Percentiles rank a stretch among this genome's conserved stretches.
These are phyloP conservation scores for Aspergillus fructus DNA, from an alignment of 2,329 filamentous ascomycete genomes.

Conservation along the genomic window DNA sequence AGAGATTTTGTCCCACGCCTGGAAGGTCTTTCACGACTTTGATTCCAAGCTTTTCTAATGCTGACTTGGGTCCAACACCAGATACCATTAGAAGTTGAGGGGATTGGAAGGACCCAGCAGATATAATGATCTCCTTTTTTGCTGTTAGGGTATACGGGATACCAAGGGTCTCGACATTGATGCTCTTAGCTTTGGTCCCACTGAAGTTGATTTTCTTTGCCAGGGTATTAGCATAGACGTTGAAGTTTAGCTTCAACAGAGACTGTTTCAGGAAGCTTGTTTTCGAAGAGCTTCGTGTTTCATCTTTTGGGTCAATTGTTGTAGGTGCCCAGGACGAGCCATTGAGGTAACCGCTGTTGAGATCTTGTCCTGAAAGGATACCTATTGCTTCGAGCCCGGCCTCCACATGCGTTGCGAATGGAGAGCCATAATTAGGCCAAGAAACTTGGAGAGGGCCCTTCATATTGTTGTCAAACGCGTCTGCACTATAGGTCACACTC, in stretches of 20 bases:
- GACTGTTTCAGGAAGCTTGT: slow-evolving; percentile 2
- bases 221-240: slow-evolving; percentile 9
- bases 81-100: slow-evolving; percentile 26
- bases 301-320: background rate
- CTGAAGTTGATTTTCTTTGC: slow-evolving; percentile 15
- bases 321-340: background rate
- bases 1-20: slow-evolving; percentile 16
- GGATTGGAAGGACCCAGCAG: slow-evolving; percentile 15
- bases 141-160: slow-evolving; percentile 4
- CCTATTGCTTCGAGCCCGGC: slow-evolving; percentile 25
- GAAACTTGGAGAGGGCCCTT: slow-evolving; percentile 32
- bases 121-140: slow-evolving; percentile 14
- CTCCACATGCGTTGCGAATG: slow-evolving; percentile 26
- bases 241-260: background rate
- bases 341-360: slow-evolving; percentile 17
- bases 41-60: slow-evolving; percentile 7
- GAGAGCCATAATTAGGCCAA: slow-evolving; percentile 25
- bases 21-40: slow-evolving; percentile 1
- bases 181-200: slow-evolving; percentile 6
- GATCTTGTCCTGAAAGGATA: slow-evolving; percentile 20
- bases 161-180: slow-evolving; percentile 7
- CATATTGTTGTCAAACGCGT: slow-evolving; percentile 12
- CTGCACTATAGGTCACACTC: background rate
- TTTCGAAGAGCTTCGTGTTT: slow-evolving; percentile 6
- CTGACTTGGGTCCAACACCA: slow-evolving; percentile 19